phyloP scores from a whole-genome alignment of 2,329 filamentous ascomycete genomes.

The Diaporthe caulivora region DNA sequence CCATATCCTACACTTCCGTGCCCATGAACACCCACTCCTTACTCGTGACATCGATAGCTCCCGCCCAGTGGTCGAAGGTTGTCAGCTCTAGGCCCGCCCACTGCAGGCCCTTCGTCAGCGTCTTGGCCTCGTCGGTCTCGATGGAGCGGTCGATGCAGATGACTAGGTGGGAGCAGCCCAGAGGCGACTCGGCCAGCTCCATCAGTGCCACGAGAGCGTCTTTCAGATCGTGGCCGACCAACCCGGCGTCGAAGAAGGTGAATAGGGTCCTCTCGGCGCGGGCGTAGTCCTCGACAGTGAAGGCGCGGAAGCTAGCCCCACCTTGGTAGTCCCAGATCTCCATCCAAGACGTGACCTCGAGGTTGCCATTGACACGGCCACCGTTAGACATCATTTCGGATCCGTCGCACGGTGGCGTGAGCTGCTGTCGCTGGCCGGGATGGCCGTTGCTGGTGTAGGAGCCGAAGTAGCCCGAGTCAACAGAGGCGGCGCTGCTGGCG shows the following conservation, averaged over 20 bases:
- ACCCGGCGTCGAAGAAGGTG: conserved; percentile 83
- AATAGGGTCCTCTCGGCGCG: conserved; percentile 78
- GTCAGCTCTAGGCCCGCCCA: conserved; percentile 93
- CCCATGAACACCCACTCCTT: conserved; percentile 86
- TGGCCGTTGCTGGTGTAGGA: conserved; percentile 43
- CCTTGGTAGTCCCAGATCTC: conserved; percentile 89
- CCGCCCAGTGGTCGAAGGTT: conserved; percentile 82
- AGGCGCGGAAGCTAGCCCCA: conserved; percentile 87
- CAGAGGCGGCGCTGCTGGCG: conserved; percentile 30
- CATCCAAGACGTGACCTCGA: conserved; percentile 71
- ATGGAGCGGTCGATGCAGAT: conserved; percentile 83
- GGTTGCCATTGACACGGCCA: conserved; percentile 45
- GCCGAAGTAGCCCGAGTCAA: conserved; percentile 41
- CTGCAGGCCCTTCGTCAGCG: conserved; percentile 84
- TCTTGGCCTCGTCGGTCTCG: conserved; percentile 70
- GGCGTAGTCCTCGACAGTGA: conserved; percentile 73
- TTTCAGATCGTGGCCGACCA: conserved; percentile 83
- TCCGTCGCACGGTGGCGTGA: conserved; percentile 64
- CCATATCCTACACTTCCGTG: conserved; percentile 78
- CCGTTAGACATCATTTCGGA: conserved; percentile 41
- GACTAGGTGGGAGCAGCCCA: conserved; percentile 82
- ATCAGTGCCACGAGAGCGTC: conserved; percentile 93
- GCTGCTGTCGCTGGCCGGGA: conserved; percentile 42
- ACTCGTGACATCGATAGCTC: conserved; percentile 75
- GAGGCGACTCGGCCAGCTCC: conserved; percentile 82